Evolutionary conservation across 1,284 basidiomycete species (phyloP), one percentile per base, ranked within the genome.

Genomic region (Heterobasidion annosum): DNA sequence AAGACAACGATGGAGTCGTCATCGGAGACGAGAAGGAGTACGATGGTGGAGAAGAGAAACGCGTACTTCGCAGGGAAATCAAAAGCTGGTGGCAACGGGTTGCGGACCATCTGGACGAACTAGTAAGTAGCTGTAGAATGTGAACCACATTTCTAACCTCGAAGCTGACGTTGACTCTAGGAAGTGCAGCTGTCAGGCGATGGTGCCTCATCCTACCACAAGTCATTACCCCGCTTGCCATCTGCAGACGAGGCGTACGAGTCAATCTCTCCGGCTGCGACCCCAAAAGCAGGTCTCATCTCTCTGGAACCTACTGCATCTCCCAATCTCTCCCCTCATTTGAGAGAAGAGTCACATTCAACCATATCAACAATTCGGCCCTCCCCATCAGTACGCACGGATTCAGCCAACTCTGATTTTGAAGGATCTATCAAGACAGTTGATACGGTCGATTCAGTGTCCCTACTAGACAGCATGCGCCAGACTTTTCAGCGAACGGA

Each of bases 41-140:
- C 13, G 58, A 63, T 16, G 51, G 56, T 13, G 73, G 73, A 4
- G 68, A 70, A 32, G 75, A 78, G 55, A 81, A 75, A 64, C 71
- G 71, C 45, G 60, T 66, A 5, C 64, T 87, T 16, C 67, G 81
- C 55, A 68, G 71, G 50, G 81, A 88, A 64, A 86, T 88, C 54
- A 76, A 73, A 63, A 62, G 60, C 35, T 87, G 82, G 80, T 88
- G 83, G 83, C 78, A 81, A 61, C 73, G 74, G 13, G 66, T 87
- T 13, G 71, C 77, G 0, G 78, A 81, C 54, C 75, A 81, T 64
- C 70, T 88, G 58, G 80, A 83, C 59, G 71, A 73, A 58, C 66
- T 88, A 56, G 83, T 83, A 58, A 49, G 81, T 68, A 12, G 5
- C 46, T 40, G 37, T 50, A 13, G 45, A 9, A 13, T 37, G 47